phyloP scores from a whole-genome alignment of 1,139 yeast genomes.

The Taphrina flavorubra region DNA sequence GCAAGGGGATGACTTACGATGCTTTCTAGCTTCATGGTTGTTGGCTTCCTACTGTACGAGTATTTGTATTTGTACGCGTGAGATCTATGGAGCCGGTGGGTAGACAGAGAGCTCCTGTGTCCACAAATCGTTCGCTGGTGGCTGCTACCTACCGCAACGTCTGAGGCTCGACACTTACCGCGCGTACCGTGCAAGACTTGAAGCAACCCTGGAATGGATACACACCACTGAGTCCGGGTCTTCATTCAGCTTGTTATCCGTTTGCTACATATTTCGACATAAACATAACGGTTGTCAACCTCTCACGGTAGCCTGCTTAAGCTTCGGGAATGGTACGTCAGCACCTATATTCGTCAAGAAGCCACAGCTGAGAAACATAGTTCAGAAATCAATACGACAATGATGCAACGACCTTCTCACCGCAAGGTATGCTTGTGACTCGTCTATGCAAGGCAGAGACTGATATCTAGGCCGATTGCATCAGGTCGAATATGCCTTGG shows the following conservation, averaged over 20 bases:
- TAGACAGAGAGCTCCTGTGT: background rate
- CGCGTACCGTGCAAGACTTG: background rate
- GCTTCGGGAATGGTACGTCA: background rate
- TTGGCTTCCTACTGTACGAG: too few species aligned
- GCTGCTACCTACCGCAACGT: constrained; percentile 1
- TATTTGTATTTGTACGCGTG: too few species aligned
- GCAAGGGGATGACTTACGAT: background rate
- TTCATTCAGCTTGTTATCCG: too few species aligned
- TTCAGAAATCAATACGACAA: constrained; percentile 41
- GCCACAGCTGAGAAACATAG: constrained; percentile 5
- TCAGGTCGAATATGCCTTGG: constrained; percentile 85
- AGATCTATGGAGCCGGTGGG: background rate
- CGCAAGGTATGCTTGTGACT: constrained; percentile 40
- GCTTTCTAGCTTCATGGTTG: too few species aligned
- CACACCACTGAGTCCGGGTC: too few species aligned
- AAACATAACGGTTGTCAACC: too few species aligned
- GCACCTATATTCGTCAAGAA: background rate
- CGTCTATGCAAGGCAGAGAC: background rate
- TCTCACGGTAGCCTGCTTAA: background rate
- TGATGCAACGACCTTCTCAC: constrained; percentile 44
- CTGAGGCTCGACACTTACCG: background rate
- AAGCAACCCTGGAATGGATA: background rate
- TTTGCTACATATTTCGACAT: too few species aligned
- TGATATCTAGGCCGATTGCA: constrained; percentile 37
- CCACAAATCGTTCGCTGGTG: constrained; percentile 4